Percentiles rank a stretch among this genome's conserved stretches.
These are phyloP conservation scores for Silene latifolia DNA, from an alignment of 148 eudicot genomes.

Conservation along the genomic window DNA sequence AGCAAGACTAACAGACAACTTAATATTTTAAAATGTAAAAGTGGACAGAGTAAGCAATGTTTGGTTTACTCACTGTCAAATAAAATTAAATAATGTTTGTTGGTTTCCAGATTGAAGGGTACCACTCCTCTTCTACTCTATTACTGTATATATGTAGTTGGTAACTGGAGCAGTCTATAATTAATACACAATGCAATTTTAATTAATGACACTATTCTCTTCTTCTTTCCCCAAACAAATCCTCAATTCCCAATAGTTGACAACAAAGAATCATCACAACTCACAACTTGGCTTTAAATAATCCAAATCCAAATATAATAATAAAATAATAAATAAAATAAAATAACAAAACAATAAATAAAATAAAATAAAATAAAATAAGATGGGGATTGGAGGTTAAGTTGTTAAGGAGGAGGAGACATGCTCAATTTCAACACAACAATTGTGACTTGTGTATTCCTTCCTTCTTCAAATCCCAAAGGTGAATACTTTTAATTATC, in stretches of 20 bases:
- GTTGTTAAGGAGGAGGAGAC: conserved; percentile 44
- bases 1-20: too few relatives aligned
- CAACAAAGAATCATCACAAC: neutral
- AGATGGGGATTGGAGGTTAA: conserved; percentile 18
- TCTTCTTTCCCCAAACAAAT: conserved; percentile 26
- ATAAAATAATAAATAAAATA: neutral
- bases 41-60: neutral
- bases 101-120: too few relatives aligned
- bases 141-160: conserved; percentile 13
- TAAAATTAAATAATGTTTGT: too few relatives aligned
- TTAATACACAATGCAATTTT: neutral
- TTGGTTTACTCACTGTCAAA: too few relatives aligned
- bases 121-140: neutral
- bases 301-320: too few relatives aligned
- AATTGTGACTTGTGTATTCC: conserved; percentile 25
- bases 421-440: conserved; percentile 63
- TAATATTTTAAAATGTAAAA: neutral
- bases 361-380: neutral
- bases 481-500: conserved; percentile 24
- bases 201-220: neutral
- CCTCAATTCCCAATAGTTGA: conserved; percentile 9
- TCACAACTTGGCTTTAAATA: neutral
- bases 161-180: conserved; percentile 19
- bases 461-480: conserved; percentile 54
- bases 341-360: neutral